Conservation (phyloP, 2,329 filamentous ascomycete genomes). For the Fusarium palustre region DNA sequence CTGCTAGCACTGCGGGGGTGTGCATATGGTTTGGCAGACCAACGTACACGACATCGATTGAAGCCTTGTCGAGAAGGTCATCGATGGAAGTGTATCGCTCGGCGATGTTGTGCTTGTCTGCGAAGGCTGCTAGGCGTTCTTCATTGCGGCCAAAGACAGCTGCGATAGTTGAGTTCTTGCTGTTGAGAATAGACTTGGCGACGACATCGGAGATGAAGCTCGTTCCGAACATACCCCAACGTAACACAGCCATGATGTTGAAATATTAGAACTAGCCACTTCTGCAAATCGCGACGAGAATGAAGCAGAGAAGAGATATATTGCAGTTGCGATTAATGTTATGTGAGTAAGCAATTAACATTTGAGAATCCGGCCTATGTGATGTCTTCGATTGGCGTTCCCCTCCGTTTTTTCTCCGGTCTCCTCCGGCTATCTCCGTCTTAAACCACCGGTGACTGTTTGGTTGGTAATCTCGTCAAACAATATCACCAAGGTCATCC, state of each 20-base stretch:
- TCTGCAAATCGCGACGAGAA: too few relatives aligned
- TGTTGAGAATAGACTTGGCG: slow-evolving; percentile 14
- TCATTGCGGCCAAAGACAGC: slow-evolving; percentile 20
- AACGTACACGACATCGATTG: slow-evolving; percentile 18
- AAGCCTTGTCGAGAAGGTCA: slow-evolving; percentile 6
- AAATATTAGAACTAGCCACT: accelerated
- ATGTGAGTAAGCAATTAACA: not conserved
- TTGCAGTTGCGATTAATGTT: not conserved
- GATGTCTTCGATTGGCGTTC: not conserved
- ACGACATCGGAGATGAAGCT: slow-evolving; percentile 27
- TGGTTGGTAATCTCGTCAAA: not conserved
- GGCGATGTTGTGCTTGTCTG: slow-evolving; percentile 7
- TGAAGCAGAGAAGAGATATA: accelerated
- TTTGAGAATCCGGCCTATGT: not conserved
- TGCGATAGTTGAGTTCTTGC: slow-evolving; percentile 9
- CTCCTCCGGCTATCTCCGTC: not conserved
- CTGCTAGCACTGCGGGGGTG: slow-evolving; percentile 16
- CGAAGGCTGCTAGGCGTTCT: not conserved
- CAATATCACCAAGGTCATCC: too few relatives aligned
- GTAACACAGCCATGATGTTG: not conserved
- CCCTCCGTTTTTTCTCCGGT: not conserved
- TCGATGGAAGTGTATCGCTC: slow-evolving; percentile 14
- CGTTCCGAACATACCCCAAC: slow-evolving; percentile 25
- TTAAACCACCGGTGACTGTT: not conserved
- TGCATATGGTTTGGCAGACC: slow-evolving; percentile 28